A percentile compares a stretch with the other conserved stretches of the same genome.
Evolutionary conservation across 805 yeast genomes (phyloP).

Genomic region (Candida rishiriensis): DNA sequence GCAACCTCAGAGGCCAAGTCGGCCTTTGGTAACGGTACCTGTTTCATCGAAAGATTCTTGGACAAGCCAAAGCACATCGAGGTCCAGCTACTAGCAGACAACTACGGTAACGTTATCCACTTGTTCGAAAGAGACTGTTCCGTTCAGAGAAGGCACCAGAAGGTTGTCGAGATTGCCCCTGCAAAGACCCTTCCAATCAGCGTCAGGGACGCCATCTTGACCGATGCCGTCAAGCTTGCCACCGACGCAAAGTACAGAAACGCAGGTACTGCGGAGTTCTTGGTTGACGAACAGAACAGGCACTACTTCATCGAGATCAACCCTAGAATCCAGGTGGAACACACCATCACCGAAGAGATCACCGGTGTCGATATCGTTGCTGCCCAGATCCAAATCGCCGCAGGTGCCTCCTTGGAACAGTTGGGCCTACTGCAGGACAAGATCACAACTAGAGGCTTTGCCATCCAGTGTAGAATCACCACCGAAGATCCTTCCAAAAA

Average conservation of each 20-base stretch:
- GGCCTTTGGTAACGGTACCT: conserved; percentile 98
- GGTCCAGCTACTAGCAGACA: conserved; percentile 92
- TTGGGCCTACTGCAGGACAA: conserved; percentile 91
- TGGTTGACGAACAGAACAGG: conserved; percentile 88
- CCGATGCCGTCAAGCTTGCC: conserved; percentile 93
- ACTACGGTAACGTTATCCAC: conserved; percentile 91
- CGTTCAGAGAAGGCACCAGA: conserved; percentile 99
- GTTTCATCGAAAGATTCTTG: conserved; percentile 93
- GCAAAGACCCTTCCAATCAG: conserved; percentile 81
- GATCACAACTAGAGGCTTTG: conserved; percentile 94
- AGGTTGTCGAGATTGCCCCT: conserved; percentile 98
- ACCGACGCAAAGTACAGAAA: conserved; percentile 84
- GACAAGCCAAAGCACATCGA: conserved; percentile 97
- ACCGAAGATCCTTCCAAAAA: conserved; percentile 96
- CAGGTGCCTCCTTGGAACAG: conserved; percentile 92
- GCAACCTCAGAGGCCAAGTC: conserved; percentile 93
- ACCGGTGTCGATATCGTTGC: conserved; percentile 98
- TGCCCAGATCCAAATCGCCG: conserved; percentile 98
- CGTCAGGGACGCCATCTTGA: conserved; percentile 87
- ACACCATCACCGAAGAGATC: conserved; percentile 97
- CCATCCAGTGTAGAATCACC: conserved; percentile 98
- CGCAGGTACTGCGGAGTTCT: conserved; percentile 98
- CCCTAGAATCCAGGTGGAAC: conserved; percentile 98
- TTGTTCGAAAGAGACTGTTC: conserved; percentile 97
- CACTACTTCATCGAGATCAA: conserved; percentile 97